These are phyloP conservation scores for Xylariaceae sp. DNA, from an alignment of 2,329 filamentous ascomycete species.

Conservation along the genomic window DNA sequence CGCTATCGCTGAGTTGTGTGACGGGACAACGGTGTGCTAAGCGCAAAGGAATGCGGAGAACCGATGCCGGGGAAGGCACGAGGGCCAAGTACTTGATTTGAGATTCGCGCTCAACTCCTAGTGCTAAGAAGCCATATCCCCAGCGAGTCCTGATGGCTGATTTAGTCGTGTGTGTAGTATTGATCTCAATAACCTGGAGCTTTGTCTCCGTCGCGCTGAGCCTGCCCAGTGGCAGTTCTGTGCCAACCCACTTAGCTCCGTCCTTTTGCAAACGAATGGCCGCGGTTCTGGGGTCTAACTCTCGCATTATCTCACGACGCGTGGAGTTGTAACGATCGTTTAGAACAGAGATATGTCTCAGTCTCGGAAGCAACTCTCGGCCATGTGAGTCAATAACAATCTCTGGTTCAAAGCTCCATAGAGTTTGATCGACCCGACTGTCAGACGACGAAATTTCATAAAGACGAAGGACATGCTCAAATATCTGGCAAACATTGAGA, in stretches of 20 bases:
- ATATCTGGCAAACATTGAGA: neutral
- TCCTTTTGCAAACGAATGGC: neutral
- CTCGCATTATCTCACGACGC: neutral
- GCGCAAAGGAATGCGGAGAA: neutral
- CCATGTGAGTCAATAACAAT: neutral
- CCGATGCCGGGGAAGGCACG: conserved; percentile 1
- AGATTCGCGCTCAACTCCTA: conserved; percentile 2
- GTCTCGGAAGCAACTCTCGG: conserved; percentile 2
- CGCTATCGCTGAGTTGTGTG: neutral
- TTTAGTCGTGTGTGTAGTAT: conserved; percentile 4
- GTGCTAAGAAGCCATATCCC: conserved; percentile 3
- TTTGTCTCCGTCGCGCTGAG: neutral
- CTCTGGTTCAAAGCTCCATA: conserved; percentile 6
- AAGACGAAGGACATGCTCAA: conserved; percentile 2
- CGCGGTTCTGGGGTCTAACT: conserved; percentile 1
- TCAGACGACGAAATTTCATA: neutral
- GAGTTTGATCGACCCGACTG: neutral
- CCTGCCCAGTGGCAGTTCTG: neutral
- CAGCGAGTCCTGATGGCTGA: conserved; percentile 3
- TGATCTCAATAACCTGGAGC: conserved; percentile 1
- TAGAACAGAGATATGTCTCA: neutral
- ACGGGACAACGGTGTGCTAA: neutral
- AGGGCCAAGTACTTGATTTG: conserved; percentile 5
- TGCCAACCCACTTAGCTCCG: conserved; percentile 2
- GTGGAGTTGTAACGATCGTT: conserved; percentile 9